These are phyloP conservation scores for Trichoderma polysporum DNA, from an alignment of 2,329 filamentous ascomycete genomes.

Conservation along the genomic window DNA sequence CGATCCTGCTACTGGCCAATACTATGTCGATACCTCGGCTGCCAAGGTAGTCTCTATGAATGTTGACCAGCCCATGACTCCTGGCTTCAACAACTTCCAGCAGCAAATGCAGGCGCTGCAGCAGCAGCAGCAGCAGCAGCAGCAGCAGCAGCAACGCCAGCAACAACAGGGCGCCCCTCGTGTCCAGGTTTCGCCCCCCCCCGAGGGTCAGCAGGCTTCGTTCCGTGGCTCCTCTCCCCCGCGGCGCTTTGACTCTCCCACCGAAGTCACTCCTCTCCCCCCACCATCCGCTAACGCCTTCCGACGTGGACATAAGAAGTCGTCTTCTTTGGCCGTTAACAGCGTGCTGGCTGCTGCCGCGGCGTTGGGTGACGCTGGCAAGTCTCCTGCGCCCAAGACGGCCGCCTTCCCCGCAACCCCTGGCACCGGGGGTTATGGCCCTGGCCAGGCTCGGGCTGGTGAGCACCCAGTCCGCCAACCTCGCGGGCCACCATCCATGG, in stretches of 20 bases:
- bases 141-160: slow-evolving; percentile 31
- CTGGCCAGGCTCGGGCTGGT: slow-evolving; percentile 87
- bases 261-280: slow-evolving; percentile 69
- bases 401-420: slow-evolving; percentile 78
- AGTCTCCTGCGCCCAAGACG: slow-evolving; percentile 71
- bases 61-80: slow-evolving; percentile 45
- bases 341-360: slow-evolving; percentile 46
- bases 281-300: slow-evolving; percentile 89
- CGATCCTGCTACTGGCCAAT: slow-evolving; percentile 84
- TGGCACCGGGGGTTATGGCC: slow-evolving; percentile 81
- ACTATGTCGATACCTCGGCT: slow-evolving; percentile 69
- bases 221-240: slow-evolving; percentile 66
- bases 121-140: slow-evolving; percentile 30
- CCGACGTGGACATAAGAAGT: slow-evolving; percentile 92
- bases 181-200: slow-evolving; percentile 79
- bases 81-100: slow-evolving; percentile 34
- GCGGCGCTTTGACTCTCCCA: slow-evolving; percentile 67
- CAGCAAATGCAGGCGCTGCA: slow-evolving; percentile 43
- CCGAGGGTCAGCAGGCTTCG: slow-evolving; percentile 52
- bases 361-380: slow-evolving; percentile 46
- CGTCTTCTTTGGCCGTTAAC: slow-evolving; percentile 68
- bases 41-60: slow-evolving; percentile 45
- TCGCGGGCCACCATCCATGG: slow-evolving; percentile 84
- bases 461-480: slow-evolving; percentile 94
- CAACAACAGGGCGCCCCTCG: slow-evolving; percentile 59